These are phyloP conservation scores for Pseudonitzschia delicatissima DNA, from an alignment of 108 stramenopile genomes.

Conservation along the genomic window DNA sequence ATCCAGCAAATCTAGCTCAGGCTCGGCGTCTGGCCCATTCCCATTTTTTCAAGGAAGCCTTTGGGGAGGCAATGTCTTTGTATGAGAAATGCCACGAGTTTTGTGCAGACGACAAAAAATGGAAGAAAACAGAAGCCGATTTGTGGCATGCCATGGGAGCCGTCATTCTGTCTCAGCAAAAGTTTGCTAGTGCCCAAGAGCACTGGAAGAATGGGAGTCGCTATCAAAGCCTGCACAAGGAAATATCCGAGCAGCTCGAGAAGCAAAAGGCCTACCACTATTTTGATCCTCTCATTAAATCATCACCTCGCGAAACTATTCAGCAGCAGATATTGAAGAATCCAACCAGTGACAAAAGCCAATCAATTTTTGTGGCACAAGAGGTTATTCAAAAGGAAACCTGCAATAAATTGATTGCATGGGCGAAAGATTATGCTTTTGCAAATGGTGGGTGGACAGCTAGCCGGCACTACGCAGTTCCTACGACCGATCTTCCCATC, in stretches of 20 bases:
- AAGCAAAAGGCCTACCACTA: constrained; percentile 59
- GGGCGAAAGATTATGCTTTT: constrained; percentile 35
- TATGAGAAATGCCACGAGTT: constrained; percentile 46
- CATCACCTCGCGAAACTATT: neutral
- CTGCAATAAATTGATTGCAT: constrained; percentile 52
- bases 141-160: constrained; percentile 59
- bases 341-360: constrained; percentile 7
- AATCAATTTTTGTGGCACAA: constrained; percentile 26
- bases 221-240: constrained; percentile 38
- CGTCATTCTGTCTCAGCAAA: constrained; percentile 30
- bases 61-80: constrained; percentile 41
- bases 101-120: neutral
- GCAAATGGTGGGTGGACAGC: constrained; percentile 77
- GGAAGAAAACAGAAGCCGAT: constrained; percentile 20
- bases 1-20: neutral
- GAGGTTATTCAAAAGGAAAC: constrained; percentile 30
- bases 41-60: constrained; percentile 55
- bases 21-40: constrained; percentile 47
- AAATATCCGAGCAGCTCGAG: constrained; percentile 48
- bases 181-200: constrained; percentile 61
- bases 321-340: neutral
- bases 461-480: constrained; percentile 92
- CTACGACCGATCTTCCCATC: constrained; percentile 91
- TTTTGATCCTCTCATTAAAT: neutral
- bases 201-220: constrained; percentile 54